Evolutionary conservation across 2,329 filamentous ascomycete genomes (phyloP).

Genomic region (Hirsutella rhossiliensis): DNA sequence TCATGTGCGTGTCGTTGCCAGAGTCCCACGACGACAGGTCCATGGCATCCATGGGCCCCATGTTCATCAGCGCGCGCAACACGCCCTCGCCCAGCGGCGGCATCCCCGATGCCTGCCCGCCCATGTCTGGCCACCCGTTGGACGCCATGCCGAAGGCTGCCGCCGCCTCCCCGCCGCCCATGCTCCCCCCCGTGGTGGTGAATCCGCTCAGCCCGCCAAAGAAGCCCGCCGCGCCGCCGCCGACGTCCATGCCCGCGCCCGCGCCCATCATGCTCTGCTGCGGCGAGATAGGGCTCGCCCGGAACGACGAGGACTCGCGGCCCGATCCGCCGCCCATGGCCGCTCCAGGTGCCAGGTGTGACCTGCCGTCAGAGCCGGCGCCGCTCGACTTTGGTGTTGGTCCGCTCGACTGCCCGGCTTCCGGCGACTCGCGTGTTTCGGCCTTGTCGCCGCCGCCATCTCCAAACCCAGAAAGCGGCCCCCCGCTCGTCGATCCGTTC

Average conservation of each 20-base stretch:
- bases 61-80: slow-evolving; percentile 43
- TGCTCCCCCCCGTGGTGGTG: slow-evolving; percentile 12
- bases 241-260: slow-evolving; percentile 21
- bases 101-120: slow-evolving; percentile 30
- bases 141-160: slow-evolving; percentile 29
- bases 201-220: slow-evolving; percentile 28
- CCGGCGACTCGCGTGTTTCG: slow-evolving; percentile 31
- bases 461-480: slow-evolving; percentile 23
- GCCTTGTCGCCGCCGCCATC: slow-evolving; percentile 27
- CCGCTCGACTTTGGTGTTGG: slow-evolving; percentile 47
- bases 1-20: slow-evolving; percentile 13
- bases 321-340: slow-evolving; percentile 25
- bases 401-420: slow-evolving; percentile 37
- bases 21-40: slow-evolving; percentile 38
- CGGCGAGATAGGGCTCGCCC: slow-evolving; percentile 36
- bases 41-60: slow-evolving; percentile 50
- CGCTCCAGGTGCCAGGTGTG: slow-evolving; percentile 15
- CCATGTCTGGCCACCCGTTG: slow-evolving; percentile 30
- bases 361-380: slow-evolving; percentile 16
- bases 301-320: slow-evolving; percentile 30
- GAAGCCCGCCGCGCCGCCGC: slow-evolving; percentile 23
- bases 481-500: slow-evolving; percentile 11
- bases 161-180: slow-evolving; percentile 11
- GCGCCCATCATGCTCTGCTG: slow-evolving; percentile 27
- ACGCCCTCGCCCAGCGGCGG: slow-evolving; percentile 46